Base-by-base conservation (phyloP, 257 asterid genomes). In the Dorcoceras hygrometricum region DNA sequence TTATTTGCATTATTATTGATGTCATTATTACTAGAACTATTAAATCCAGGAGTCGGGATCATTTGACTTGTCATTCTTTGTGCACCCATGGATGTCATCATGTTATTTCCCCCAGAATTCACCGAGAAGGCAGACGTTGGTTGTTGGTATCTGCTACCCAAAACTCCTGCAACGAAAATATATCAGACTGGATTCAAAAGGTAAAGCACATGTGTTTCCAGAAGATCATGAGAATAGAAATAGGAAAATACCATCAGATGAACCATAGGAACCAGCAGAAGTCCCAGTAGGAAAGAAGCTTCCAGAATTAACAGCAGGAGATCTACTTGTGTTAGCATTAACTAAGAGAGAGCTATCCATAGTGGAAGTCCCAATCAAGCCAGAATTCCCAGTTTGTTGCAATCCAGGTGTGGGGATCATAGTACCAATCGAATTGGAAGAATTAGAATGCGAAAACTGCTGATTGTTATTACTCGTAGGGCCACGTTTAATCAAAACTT, bases 391-490 rank as follows among this genome's bases (percentile, higher is more conserved):
- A 73, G 79, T 77, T 81, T 85, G 99, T 62, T 87, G 84, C 85
- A 91, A 74, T 63, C 99, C 97, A 73, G 99, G 98, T 46, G 99
- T 89, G 69, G 99, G 99, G 66, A 94, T 94, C 99, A 94, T 94
- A 48, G 98, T 80, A 72, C 99, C 93, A 77, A 84, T 62, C 57
- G 98, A 81, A 66, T 88, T 73, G 59, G 97, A 88, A 23, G 96
- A 75, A 87, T 74, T 90, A 62, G 79, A 84, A 75, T 89, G 96
- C 65, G 96, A 82, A 71, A 80, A 79, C 76, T 87, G 95, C 68
- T 87, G 92, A 65, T 68, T 81, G 46, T 78, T 85, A 77, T 79
- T 88, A 67, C 74, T 80, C 79, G 61, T 70, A 24, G 77, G 75
- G 24, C 70, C 62, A 14, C 81, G 76, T 64, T 60, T 71, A 32